Conservation (phyloP, 306 rosid genomes). For the Rubus parviflorus region DNA sequence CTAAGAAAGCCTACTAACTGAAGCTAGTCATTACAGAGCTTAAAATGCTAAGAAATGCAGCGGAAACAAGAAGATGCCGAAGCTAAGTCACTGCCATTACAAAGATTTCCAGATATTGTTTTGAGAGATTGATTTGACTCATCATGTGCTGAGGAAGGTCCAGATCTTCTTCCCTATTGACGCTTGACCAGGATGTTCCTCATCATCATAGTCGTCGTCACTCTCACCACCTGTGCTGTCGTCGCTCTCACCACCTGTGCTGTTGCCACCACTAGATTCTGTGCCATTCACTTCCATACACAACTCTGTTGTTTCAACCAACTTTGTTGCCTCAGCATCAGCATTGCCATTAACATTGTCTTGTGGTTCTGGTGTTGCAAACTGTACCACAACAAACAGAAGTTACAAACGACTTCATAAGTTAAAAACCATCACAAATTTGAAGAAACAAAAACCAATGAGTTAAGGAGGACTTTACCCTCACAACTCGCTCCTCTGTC, state of each 20-base stretch:
- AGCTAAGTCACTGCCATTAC: not conserved
- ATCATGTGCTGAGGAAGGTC: slow-evolving; percentile 72
- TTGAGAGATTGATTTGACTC: slow-evolving; percentile 3
- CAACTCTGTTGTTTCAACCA: slow-evolving; percentile 29
- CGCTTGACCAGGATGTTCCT: slow-evolving; percentile 45
- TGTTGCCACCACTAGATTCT: slow-evolving; percentile 38
- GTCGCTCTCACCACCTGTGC: slow-evolving; percentile 43
- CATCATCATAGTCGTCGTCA: slow-evolving; percentile 32
- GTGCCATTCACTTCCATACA: slow-evolving; percentile 42
- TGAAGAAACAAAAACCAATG: slow-evolving; percentile 9
- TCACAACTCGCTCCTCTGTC: slow-evolving; percentile 53
- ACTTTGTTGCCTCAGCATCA: slow-evolving; percentile 36
- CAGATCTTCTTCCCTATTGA: slow-evolving; percentile 71
- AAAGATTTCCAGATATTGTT: not conserved
- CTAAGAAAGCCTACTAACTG: not conserved
- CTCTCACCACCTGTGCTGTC: slow-evolving; percentile 40
- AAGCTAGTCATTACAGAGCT: slow-evolving; percentile 10
- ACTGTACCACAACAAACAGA: slow-evolving; percentile 43
- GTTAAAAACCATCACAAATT: not conserved
- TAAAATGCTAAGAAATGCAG: not conserved
- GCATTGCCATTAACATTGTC: slow-evolving; percentile 40
- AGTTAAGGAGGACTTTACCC: slow-evolving; percentile 45
- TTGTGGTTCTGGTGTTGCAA: slow-evolving; percentile 41
- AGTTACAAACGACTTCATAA: not conserved
- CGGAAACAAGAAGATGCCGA: not conserved